These are phyloP conservation scores for Diaporthe sp. DNA, from an alignment of 2,329 filamentous ascomycete species.

Conservation along the genomic window DNA sequence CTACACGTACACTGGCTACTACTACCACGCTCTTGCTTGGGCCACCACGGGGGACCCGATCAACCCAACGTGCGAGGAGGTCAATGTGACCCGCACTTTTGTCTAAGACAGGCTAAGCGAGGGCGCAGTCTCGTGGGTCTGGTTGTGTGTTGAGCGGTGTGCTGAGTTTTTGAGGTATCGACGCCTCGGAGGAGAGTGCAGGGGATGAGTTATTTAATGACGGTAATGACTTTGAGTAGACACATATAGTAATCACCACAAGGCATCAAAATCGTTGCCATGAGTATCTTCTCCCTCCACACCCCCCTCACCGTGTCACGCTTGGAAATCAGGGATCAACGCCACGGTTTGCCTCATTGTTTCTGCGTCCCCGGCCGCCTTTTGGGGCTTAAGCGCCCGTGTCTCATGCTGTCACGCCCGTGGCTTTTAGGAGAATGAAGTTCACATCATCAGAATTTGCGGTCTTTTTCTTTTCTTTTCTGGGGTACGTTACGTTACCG, in stretches of 20 bases:
- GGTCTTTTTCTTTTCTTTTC: too few relatives aligned
- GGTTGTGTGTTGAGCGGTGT: not conserved
- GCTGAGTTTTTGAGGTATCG: not conserved
- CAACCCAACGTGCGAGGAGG: slow-evolving; percentile 54
- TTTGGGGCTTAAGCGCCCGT: not conserved
- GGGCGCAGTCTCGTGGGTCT: not conserved
- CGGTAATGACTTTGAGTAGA: slow-evolving; percentile 7
- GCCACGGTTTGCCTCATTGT: not conserved
- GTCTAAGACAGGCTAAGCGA: slow-evolving; percentile 29
- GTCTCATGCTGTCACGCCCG: slow-evolving; percentile 6
- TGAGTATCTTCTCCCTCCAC: too few relatives aligned
- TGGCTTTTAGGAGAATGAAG: not conserved
- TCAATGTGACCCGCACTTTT: slow-evolving; percentile 47
- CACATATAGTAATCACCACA: not conserved
- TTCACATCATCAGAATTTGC: not conserved
- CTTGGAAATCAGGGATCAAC: not conserved
- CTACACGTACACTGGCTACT: slow-evolving; percentile 52
- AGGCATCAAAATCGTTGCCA: not conserved
- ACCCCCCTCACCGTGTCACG: not conserved
- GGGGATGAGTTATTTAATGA: not conserved
- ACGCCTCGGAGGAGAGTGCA: not conserved
- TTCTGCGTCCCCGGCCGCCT: not conserved
- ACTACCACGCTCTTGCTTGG: slow-evolving; percentile 54
- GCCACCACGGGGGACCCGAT: slow-evolving; percentile 47
- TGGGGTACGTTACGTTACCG: not conserved